Evolutionary conservation across 129 eudicot species (phyloP).

Genomic region (Heracleum sosnowskyi): DNA sequence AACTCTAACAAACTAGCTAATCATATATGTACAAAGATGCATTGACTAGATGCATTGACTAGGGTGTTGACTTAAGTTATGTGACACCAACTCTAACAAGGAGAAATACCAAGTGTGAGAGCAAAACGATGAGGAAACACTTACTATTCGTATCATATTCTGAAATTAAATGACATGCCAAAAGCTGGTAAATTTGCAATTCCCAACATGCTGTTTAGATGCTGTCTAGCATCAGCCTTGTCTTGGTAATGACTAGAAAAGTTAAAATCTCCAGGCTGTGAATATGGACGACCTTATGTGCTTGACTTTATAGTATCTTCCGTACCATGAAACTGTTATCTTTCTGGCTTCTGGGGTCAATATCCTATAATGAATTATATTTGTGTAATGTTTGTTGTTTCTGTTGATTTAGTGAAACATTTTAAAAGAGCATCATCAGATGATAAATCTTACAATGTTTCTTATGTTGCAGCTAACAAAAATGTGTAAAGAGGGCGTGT

Average conservation of each 20-base stretch:
- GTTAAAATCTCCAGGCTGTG: neutral
- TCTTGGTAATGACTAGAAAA: neutral
- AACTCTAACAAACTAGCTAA: too few species aligned
- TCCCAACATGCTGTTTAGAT: neutral
- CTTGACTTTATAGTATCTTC: neutral
- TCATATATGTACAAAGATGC: too few species aligned
- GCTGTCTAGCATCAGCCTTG: neutral
- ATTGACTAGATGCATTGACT: too few species aligned
- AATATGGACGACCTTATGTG: neutral
- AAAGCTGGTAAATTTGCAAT: neutral
- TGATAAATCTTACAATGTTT: slow-evolving; percentile 18
- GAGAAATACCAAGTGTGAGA: neutral
- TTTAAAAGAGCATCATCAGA: neutral
- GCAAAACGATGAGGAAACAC: neutral
- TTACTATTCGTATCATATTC: neutral
- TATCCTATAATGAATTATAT: neutral
- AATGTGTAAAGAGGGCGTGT: slow-evolving; percentile 92
- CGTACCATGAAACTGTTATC: neutral
- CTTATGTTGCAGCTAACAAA: slow-evolving; percentile 57
- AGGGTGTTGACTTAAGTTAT: too few species aligned
- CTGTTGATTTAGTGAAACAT: neutral
- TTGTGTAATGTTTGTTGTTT: neutral
- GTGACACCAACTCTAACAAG: too few species aligned
- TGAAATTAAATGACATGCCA: neutral
- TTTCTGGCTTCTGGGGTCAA: neutral